Evolutionary conservation across 2,329 filamentous ascomycete species (phyloP).

Genomic region (Cryoendolithus antarcticus): DNA sequence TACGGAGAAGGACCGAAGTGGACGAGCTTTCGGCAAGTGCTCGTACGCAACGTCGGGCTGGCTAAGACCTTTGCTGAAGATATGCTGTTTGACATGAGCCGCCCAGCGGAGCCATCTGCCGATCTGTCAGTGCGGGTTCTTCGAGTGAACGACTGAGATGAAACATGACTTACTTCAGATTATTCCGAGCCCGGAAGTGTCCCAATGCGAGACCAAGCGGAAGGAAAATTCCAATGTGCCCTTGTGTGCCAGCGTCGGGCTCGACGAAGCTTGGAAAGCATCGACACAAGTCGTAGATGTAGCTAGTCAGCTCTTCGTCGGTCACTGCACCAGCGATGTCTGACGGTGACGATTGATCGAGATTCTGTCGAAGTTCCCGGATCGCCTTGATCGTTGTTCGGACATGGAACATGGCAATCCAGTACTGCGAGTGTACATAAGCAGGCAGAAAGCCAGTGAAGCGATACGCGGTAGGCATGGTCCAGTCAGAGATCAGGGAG

Average conservation of each 20-base stretch:
- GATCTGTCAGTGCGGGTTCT: too few relatives aligned
- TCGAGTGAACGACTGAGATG: neutral
- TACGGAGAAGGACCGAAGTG: too few relatives aligned
- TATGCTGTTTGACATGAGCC: constrained; percentile 1
- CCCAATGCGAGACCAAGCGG: constrained; percentile 17
- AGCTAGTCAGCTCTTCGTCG: constrained; percentile 15
- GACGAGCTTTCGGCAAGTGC: neutral
- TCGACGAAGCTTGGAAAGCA: constrained; percentile 19
- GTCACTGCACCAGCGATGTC: neutral
- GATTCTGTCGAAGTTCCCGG: constrained; percentile 2
- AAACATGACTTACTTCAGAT: constrained; percentile 3
- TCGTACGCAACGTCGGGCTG: constrained; percentile 4
- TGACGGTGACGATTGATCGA: neutral
- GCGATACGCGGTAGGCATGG: constrained; percentile 14
- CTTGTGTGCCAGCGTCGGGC: constrained; percentile 16
- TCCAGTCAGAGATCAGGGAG: constrained; percentile 13
- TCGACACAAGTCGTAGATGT: constrained; percentile 16
- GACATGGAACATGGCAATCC: constrained; percentile 19
- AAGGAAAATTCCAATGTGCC: constrained; percentile 20
- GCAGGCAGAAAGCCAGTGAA: constrained; percentile 19
- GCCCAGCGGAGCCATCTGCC: constrained; percentile 3
- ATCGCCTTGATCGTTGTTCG: constrained; percentile 10
- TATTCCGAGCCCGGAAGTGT: constrained; percentile 11
- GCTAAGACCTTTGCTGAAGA: constrained; percentile 4
- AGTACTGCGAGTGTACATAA: constrained; percentile 20